Percentiles rank a stretch among this genome's conserved stretches.
Conservation (phyloP, 139 green algal genomes). For the Chlorella sp. region DNA sequence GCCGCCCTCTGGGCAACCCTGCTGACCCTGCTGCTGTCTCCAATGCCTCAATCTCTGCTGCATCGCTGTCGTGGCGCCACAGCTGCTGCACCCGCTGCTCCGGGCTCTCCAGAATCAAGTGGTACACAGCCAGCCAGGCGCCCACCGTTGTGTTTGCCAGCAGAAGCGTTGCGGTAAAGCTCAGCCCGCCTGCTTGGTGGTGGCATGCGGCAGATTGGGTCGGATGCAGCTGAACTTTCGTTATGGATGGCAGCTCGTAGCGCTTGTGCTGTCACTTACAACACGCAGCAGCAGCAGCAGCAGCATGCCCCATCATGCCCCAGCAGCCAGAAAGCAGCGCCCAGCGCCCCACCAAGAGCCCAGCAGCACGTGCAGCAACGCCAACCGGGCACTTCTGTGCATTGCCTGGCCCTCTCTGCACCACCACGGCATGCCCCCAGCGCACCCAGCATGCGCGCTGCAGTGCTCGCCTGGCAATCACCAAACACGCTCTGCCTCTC, state of each 20-base stretch:
- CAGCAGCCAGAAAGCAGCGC: background rate
- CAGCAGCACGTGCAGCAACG: constrained; percentile 14
- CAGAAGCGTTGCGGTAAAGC: constrained; percentile 23
- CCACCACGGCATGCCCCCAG: too few relatives aligned
- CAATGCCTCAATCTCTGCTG: background rate
- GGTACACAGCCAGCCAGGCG: constrained; percentile 32
- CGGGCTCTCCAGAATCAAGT: constrained; percentile 33
- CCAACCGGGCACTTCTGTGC: background rate
- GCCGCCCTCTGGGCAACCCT: background rate
- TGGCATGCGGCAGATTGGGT: background rate
- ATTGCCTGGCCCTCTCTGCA: background rate
- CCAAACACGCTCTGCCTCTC: too few relatives aligned
- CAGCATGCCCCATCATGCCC: background rate
- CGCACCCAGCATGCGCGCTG: too few relatives aligned
- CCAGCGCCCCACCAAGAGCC: too few relatives aligned
- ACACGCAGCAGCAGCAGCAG: background rate
- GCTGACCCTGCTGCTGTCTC: too few relatives aligned
- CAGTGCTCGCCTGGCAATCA: too few relatives aligned
- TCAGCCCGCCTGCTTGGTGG: constrained; percentile 11
- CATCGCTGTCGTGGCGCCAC: constrained; percentile 33
- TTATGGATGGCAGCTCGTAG: too few relatives aligned
- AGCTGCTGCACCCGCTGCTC: constrained; percentile 7
- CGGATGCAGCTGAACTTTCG: too few relatives aligned
- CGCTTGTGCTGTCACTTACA: background rate
- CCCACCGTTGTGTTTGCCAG: constrained; percentile 4